A percentile compares a stretch with the other conserved stretches of the same genome.
phyloP scores from a whole-genome alignment of 2,329 filamentous ascomycete genomes.

The Epichloe scottii region DNA sequence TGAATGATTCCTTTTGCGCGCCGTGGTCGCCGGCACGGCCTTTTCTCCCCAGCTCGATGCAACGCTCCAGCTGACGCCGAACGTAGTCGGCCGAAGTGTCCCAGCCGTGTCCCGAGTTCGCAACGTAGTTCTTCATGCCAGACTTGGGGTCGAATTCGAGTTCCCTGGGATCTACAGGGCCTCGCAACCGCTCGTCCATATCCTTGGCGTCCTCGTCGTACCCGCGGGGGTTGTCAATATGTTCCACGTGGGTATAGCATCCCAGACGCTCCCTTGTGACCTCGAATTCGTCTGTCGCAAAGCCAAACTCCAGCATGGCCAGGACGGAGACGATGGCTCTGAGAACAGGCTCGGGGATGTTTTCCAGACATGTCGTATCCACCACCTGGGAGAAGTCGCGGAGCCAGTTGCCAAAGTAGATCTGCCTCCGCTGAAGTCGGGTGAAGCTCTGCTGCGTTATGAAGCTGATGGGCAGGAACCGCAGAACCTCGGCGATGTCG shows the following conservation, averaged over 20 bases:
- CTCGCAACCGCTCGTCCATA: slow-evolving; percentile 41
- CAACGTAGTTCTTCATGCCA: slow-evolving; percentile 95
- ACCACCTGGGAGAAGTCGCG: slow-evolving; percentile 69
- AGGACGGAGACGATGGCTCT: slow-evolving; percentile 18
- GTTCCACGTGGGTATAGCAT: slow-evolving; percentile 61
- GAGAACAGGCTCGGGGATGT: slow-evolving; percentile 16
- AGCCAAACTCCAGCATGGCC: slow-evolving; percentile 32
- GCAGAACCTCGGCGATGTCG: slow-evolving; percentile 25
- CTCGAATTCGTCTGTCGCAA: slow-evolving; percentile 69
- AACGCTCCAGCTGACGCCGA: slow-evolving; percentile 52
- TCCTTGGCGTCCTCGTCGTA: slow-evolving; percentile 65
- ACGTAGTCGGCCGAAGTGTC: slow-evolving; percentile 76
- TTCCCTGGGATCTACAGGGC: slow-evolving; percentile 34
- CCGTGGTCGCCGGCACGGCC: slow-evolving; percentile 48
- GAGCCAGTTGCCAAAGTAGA: slow-evolving; percentile 31
- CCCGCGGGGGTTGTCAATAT: slow-evolving; percentile 62
- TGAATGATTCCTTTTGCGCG: slow-evolving; percentile 52
- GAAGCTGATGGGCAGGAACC: slow-evolving; percentile 24
- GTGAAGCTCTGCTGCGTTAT: slow-evolving; percentile 26
- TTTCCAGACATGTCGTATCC: slow-evolving; percentile 40
- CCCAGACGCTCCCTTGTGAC: slow-evolving; percentile 66
- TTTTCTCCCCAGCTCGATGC: slow-evolving; percentile 57
- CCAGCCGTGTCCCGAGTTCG: slow-evolving; percentile 62
- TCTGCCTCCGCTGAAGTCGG: slow-evolving; percentile 23
- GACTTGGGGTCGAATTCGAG: slow-evolving; percentile 57